Base-by-base conservation (phyloP, 2,329 filamentous ascomycete genomes). In the Colletotrichum melonis region DNA sequence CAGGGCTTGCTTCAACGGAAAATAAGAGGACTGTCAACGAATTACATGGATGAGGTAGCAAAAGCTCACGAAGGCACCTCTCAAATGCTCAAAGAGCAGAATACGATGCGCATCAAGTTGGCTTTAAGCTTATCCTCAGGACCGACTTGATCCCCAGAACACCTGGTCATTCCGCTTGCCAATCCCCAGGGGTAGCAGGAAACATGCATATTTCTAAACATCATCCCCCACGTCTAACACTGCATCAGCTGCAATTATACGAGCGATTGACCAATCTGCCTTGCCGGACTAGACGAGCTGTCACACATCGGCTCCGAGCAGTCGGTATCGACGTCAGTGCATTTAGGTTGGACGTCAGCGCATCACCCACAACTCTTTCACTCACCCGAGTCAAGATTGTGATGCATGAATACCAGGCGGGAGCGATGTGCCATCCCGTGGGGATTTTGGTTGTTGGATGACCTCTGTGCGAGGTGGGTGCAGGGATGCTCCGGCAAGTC, bases 141-240 rank as follows among this genome's bases (percentile, higher is more conserved):
- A 49, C 42, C 2, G 4, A 4, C 24, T 16, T 1, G 19, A 54
- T 63, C 26, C 32, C 42, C 46, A 8, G 8, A 24, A 28, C 19
- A 14, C 42, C n/a, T 49, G 42, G 42, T 49, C 42, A 49, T 28
- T 22, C 19, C 59, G 22, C 5, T 49, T 26, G 24, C 30, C 16
- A 9, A 63, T 3, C 22, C 7, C 5, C 22, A 14, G 12, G 35
- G 16, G n/a, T 9, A 24, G 2, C 19, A 32, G 22, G 26, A 69
- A 28, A 67, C 63, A 32, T 71, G 68, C 68, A 67, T 67, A 60
- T 14, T 60, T 2, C 63, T 28, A 70, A 70, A 70, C 68, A 32
- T 9, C 1, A n/a, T 11, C 9, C 63, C 24, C 42, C 24, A 49
- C 12, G 14, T 22, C 4, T 4, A 9, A 49, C 24, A 35, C 8